These are phyloP conservation scores for Xylariaceae sp. DNA, from an alignment of 2,329 filamentous ascomycete species.

Conservation along the genomic window DNA sequence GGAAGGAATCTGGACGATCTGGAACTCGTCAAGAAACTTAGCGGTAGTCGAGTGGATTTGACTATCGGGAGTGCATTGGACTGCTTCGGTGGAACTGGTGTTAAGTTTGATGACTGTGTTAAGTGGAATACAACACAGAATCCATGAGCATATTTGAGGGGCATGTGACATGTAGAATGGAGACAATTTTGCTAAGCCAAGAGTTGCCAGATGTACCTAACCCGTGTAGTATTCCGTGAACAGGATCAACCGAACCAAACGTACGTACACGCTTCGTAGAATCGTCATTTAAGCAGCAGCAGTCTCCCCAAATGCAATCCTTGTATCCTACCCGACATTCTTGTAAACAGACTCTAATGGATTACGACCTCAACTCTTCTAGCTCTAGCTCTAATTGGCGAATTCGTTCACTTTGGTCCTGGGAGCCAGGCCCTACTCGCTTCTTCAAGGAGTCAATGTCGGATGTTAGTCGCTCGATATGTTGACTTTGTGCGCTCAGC, in stretches of 20 bases:
- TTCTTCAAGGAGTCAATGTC: constrained; percentile 85
- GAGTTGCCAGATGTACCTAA: constrained; percentile 25
- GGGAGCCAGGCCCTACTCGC: constrained; percentile 65
- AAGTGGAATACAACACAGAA: constrained; percentile 73
- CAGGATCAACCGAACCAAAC: constrained; percentile 29
- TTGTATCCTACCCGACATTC: constrained; percentile 24
- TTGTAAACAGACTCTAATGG: constrained; percentile 15
- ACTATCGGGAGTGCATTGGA: constrained; percentile 97
- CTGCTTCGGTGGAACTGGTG: constrained; percentile 88
- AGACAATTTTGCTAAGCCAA: constrained; percentile 4
- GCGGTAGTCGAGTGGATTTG: constrained; percentile 82
- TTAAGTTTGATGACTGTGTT: constrained; percentile 88
- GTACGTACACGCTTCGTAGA: constrained; percentile 37
- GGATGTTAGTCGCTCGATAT: constrained; percentile 71
- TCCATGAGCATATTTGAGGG: constrained; percentile 6
- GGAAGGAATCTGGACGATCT: constrained; percentile 82
- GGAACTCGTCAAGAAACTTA: constrained; percentile 79
- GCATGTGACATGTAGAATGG: constrained; percentile 5
- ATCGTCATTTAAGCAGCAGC: constrained; percentile 32
- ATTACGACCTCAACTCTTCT: constrained; percentile 65
- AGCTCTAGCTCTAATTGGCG: constrained; percentile 71
- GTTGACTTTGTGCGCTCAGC: constrained; percentile 76
- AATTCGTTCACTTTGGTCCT: constrained; percentile 72
- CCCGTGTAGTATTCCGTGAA: constrained; percentile 24
- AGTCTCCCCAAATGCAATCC: constrained; percentile 23